Evolutionary conservation across 2,329 filamentous ascomycete species (phyloP), one percentile per base, ranked within the genome.

Genomic region (Ceratocystis colombiana): DNA sequence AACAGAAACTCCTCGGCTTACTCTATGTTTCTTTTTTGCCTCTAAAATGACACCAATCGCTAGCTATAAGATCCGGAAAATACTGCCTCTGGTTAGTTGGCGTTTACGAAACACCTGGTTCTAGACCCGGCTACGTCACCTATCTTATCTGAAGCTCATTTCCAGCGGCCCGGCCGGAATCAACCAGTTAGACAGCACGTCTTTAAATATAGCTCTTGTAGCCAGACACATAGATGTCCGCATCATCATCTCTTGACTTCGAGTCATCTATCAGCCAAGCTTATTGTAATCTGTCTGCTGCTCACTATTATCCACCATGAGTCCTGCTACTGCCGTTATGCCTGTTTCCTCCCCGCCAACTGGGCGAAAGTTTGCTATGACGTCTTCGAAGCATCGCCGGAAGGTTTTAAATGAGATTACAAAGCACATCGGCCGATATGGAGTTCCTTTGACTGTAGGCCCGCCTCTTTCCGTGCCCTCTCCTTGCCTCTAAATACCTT

Each of bases 361-460:
- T 15, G 69, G 69, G 5, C 78, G 76, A 70, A 75, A 74, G 71
- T 79, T 79, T 72, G 78, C 77, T 10, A 75, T 74, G 72, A 75
- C 75, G 72, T 74, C 77, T 69, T 79, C 78, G 68, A 73, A 73
- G 71, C 77, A 80, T 72, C 77, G 77, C 53, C 77, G 76, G 73
- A 75, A 78, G 66, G 75, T 76, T 71, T 79, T 80, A 77, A 79
- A 77, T 72, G 74, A 74, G 4, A 71, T 78, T 67, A 72, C 77
- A 62, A 77, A 79, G 70, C 75, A 75, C 68, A 74, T 77, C 66
- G 77, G 77, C 48, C 71, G 74, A 41, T 78, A 79, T 70, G 78
- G 78, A 50, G 77, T 78, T 48, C 70, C 79, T 67, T 73, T 82
- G 55, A 80, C 77, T 50, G 80, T 81, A 74, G 65, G 76, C 10